phyloP scores from a whole-genome alignment of 106 monocot species.

The Dendrobium officinale region DNA sequence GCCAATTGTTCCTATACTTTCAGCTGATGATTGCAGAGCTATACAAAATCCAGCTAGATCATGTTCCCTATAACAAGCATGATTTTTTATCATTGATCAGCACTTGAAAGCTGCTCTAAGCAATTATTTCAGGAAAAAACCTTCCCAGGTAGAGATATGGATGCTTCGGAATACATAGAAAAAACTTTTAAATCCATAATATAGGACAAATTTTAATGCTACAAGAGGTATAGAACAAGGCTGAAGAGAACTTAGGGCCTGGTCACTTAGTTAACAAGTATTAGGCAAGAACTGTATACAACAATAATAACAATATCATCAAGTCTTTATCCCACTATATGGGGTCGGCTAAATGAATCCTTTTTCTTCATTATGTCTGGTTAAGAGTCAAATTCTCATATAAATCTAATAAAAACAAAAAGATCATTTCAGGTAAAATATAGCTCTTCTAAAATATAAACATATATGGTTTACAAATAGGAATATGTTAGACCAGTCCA shows the following conservation, averaged over 20 bases:
- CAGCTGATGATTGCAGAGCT: constrained; percentile 65
- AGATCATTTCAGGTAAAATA: neutral
- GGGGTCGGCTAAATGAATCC: no score
- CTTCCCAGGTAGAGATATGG: neutral
- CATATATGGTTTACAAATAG: no score
- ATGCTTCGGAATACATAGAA: neutral
- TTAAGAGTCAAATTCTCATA: no score
- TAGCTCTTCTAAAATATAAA: no score
- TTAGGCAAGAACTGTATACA: neutral
- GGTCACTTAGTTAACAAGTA: neutral
- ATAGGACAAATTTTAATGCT: neutral
- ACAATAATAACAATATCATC: no score
- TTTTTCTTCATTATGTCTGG: no score
- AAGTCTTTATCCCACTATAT: no score
- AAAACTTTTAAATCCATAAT: neutral
- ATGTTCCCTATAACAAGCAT: constrained; percentile 42
- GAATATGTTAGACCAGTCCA: no score
- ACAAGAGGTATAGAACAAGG: neutral
- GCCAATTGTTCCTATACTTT: constrained; percentile 63
- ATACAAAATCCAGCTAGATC: constrained; percentile 63
- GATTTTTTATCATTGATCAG: neutral
- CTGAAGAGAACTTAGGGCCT: neutral
- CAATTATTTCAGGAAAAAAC: neutral
- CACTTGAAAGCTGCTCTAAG: neutral
- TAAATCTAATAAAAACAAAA: neutral